These are phyloP conservation scores for Cochliopodium minus DNA, from an alignment of 208 protist genomes.

Conservation along the genomic window DNA sequence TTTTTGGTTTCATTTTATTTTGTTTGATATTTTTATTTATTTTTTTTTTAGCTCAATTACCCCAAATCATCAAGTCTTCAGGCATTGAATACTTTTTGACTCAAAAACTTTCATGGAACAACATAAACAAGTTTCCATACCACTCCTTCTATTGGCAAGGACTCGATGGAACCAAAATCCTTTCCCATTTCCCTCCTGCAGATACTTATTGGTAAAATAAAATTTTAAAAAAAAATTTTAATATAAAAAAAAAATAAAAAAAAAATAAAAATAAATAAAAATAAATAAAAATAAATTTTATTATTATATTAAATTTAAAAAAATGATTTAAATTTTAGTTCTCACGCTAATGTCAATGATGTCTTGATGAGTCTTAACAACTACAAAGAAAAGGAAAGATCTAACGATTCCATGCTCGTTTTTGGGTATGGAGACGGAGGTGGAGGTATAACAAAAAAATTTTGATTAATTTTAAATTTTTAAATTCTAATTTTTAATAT, in stretches of 20 bases:
- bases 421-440: constrained; percentile 38
- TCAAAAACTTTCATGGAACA: constrained; percentile 24
- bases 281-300: too few species aligned
- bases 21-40: too few species aligned
- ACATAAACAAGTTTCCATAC: constrained; percentile 39
- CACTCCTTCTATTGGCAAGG: constrained; percentile 33
- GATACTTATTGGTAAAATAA: constrained; percentile 44
- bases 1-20: too few species aligned
- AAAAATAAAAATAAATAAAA: too few species aligned
- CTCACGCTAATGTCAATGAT: constrained; percentile 22
- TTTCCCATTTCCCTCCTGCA: constrained; percentile 40
- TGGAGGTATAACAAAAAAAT: too few species aligned
- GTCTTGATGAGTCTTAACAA: constrained; percentile 19
- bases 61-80: constrained; percentile 26
- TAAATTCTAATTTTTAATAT: too few species aligned
- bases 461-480: too few species aligned
- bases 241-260: too few species aligned
- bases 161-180: constrained; percentile 22
- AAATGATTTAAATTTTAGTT: too few species aligned
- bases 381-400: constrained; percentile 22
- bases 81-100: constrained; percentile 20
- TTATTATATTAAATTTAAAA: too few species aligned
- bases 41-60: constrained; percentile 26
- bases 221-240: too few species aligned
- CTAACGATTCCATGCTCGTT: constrained; percentile 11